Conservation (phyloP, 768 basidiomycete genomes). For the Mycena pura region DNA sequence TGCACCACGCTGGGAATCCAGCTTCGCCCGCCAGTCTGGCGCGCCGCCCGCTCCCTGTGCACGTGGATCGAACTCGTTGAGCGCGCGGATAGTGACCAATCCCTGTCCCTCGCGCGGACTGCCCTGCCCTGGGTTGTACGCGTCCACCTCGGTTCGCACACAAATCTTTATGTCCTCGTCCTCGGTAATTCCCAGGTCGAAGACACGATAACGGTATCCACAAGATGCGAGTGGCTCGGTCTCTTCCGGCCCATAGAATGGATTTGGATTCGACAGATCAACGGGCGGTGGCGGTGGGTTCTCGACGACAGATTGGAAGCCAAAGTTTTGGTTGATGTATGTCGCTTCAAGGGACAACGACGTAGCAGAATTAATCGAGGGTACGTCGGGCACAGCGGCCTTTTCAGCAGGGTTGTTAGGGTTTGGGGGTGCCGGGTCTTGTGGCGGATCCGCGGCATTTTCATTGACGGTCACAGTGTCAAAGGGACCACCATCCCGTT, state of each 20-base stretch:
- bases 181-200: slow-evolving; percentile 88
- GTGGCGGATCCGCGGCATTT: slow-evolving; percentile 94
- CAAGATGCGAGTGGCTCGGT: slow-evolving; percentile 95
- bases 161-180: slow-evolving; percentile 92
- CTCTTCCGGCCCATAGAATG: slow-evolving; percentile 94
- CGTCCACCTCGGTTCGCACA: slow-evolving; percentile 96
- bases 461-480: slow-evolving; percentile 99
- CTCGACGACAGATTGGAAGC: slow-evolving; percentile 93
- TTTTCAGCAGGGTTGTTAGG: slow-evolving; percentile 81
- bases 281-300: slow-evolving; percentile 63
- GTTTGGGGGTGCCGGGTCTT: slow-evolving; percentile 80
- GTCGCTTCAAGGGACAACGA: slow-evolving; percentile 96
- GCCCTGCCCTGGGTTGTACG: slow-evolving; percentile 70
- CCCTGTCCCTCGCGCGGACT: slow-evolving; percentile 74
- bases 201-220: slow-evolving; percentile 94
- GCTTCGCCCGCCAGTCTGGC: slow-evolving; percentile 98
- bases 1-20: slow-evolving; percentile 95
- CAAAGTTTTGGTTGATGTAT: slow-evolving; percentile 98
- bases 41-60: slow-evolving; percentile 91
- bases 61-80: slow-evolving; percentile 96
- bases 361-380: slow-evolving; percentile 91
- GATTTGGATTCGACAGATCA: slow-evolving; percentile 88
- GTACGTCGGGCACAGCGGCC: slow-evolving; percentile 63
- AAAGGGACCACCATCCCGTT: slow-evolving; percentile 96
- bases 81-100: slow-evolving; percentile 88